Conservation (phyloP, 2,329 filamentous ascomycete genomes). For the Colletotrichum neosansevieriae region DNA sequence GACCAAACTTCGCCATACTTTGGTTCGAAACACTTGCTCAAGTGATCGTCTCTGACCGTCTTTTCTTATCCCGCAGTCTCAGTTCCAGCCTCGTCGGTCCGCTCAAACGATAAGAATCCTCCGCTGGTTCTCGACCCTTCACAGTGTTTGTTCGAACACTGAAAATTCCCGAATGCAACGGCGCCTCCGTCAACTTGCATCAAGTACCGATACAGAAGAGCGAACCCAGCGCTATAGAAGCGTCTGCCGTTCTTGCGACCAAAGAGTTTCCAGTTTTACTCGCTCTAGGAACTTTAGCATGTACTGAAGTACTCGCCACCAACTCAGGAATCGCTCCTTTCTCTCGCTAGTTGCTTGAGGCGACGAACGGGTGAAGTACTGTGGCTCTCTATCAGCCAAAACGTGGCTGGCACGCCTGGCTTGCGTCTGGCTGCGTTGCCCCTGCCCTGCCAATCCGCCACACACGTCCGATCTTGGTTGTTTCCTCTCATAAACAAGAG, state of each 20-base stretch:
- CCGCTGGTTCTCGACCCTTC: conserved; percentile 18
- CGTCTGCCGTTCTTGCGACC: neutral
- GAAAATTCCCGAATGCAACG: conserved; percentile 19
- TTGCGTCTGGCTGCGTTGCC: neutral
- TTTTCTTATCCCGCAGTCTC: conserved; percentile 19
- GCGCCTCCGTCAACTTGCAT: neutral
- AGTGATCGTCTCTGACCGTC: conserved; percentile 23
- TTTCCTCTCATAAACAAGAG: neutral
- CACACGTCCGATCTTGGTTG: neutral
- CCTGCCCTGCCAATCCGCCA: neutral
- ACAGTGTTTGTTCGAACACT: neutral
- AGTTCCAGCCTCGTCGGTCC: neutral
- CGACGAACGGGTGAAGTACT: no score
- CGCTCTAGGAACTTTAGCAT: no score
- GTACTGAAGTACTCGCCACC: no score
- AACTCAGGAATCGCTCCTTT: no score
- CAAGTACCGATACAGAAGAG: conserved; percentile 13
- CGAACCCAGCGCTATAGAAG: no score
- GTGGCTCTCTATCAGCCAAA: conserved; percentile 1
- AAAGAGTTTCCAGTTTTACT: no score
- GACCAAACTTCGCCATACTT: conserved; percentile 21
- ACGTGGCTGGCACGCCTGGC: conserved; percentile 15
- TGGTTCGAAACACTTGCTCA: conserved; percentile 26
- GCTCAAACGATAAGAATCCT: neutral
- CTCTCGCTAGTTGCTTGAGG: no score